Evolutionary conservation across 1,284 basidiomycete species (phyloP).

Genomic region (Ustilago loliicola): DNA sequence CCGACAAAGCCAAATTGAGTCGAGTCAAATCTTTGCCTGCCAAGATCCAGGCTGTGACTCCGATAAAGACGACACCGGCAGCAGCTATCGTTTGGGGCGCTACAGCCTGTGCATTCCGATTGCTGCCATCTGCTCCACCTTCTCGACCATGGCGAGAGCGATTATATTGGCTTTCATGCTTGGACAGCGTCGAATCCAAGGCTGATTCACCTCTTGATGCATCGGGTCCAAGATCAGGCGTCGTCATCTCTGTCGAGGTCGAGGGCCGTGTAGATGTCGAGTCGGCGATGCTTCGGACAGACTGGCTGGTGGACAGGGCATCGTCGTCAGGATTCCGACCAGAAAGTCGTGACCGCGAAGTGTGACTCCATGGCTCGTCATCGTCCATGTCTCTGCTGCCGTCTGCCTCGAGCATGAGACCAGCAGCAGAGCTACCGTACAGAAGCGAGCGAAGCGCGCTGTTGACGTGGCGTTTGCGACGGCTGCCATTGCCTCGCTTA

Average conservation of each 20-base stretch:
- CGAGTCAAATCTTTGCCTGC: constrained; percentile 45
- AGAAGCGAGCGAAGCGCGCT: constrained; percentile 53
- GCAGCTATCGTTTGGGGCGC: constrained; percentile 38
- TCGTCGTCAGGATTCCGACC: constrained; percentile 37
- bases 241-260: constrained; percentile 47
- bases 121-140: constrained; percentile 7
- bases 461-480: constrained; percentile 56
- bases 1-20: constrained; percentile 23
- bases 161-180: constrained; percentile 21
- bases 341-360: constrained; percentile 20
- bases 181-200: constrained; percentile 18
- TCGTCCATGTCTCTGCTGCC: constrained; percentile 29
- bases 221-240: constrained; percentile 36
- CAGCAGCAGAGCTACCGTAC: constrained; percentile 46
- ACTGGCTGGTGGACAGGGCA: constrained; percentile 45
- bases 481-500: constrained; percentile 22
- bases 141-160: constrained; percentile 30
- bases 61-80: constrained; percentile 53
- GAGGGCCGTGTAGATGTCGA: constrained; percentile 51
- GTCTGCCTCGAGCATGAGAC: constrained; percentile 23
- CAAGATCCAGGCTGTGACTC: constrained; percentile 54
- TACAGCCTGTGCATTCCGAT: constrained; percentile 20
- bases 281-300: constrained; percentile 48
- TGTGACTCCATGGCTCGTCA: constrained; percentile 35
- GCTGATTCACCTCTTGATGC: constrained; percentile 20